Percentiles rank a stretch among this genome's conserved stretches.
Evolutionary conservation across 768 basidiomycete species (phyloP).

Genomic region (Asterophora parasitica): DNA sequence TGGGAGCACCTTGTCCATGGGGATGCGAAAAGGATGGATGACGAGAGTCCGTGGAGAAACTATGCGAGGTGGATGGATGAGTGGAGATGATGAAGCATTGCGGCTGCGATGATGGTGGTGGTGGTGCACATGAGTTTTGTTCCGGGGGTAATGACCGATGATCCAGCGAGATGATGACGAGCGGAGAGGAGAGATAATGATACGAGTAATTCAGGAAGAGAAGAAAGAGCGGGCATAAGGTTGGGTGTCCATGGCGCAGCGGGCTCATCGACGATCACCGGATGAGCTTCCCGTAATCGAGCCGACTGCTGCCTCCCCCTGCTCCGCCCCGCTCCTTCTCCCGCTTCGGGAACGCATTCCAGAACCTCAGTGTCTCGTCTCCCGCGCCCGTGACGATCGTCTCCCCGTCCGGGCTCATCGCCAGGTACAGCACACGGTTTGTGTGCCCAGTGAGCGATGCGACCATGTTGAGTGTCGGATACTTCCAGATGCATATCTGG

Average conservation of each 20-base stretch:
- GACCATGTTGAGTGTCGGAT: conserved; percentile 90
- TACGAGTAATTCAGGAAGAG: not conserved
- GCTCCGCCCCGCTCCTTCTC: conserved; percentile 36
- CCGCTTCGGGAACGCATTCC: conserved; percentile 92
- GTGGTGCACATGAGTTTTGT: not conserved
- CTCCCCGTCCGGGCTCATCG: conserved; percentile 95
- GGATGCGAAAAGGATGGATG: not conserved
- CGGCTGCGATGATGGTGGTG: too few relatives aligned
- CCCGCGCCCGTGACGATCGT: conserved; percentile 98
- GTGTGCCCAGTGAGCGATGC: conserved; percentile 93
- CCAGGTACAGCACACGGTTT: conserved; percentile 92
- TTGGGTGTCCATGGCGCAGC: too few relatives aligned
- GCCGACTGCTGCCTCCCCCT: conserved; percentile 30
- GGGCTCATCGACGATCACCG: conserved; percentile 5
- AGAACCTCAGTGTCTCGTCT: conserved; percentile 94
- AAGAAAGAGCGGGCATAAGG: not conserved
- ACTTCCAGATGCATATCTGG: conserved; percentile 95
- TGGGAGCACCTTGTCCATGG: not conserved
- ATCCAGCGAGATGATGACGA: not conserved
- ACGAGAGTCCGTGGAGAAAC: not conserved
- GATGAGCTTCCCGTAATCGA: conserved; percentile 52
- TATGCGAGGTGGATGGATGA: not conserved
- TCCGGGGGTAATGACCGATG: not conserved
- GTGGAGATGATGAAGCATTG: not conserved
- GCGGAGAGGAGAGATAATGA: conserved; percentile 1